These are phyloP conservation scores for Hygrophila difformis DNA, from an alignment of 257 asterid genomes.

Conservation along the genomic window DNA sequence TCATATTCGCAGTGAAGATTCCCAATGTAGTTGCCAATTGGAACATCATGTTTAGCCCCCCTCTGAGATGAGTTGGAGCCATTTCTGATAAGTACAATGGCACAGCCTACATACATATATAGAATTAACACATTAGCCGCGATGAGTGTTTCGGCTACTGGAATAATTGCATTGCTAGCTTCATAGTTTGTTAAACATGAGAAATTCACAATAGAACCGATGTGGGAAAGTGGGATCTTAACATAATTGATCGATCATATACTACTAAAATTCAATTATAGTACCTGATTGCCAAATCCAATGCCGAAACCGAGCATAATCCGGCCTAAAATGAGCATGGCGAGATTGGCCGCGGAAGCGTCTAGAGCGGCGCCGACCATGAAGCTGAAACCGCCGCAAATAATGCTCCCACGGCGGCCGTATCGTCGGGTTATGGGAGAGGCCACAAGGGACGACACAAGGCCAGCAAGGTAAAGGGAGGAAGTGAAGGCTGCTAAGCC, in stretches of 20 bases:
- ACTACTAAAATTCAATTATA: no score
- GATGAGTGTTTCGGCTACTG: not conserved
- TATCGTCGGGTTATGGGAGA: constrained; percentile 32
- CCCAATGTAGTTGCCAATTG: constrained; percentile 44
- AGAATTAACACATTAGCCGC: not conserved
- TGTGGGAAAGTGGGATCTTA: not conserved
- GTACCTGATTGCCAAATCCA: constrained; percentile 53
- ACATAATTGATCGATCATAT: not conserved
- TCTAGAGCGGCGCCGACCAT: constrained; percentile 37
- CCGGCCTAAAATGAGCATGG: constrained; percentile 41
- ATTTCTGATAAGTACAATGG: constrained; percentile 42
- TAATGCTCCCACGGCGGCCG: constrained; percentile 41
- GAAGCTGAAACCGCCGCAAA: constrained; percentile 43
- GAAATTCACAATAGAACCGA: not conserved
- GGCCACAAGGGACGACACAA: constrained; percentile 35
- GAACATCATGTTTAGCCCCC: constrained; percentile 41
- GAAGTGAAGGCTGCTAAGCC: constrained; percentile 50
- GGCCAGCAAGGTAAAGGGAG: constrained; percentile 40
- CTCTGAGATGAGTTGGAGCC: constrained; percentile 45
- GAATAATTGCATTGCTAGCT: not conserved
- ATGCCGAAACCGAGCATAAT: constrained; percentile 48
- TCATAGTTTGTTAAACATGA: no score
- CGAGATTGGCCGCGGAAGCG: constrained; percentile 33
- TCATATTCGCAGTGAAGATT: constrained; percentile 43
- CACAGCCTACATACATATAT: constrained; percentile 30